Base-by-base conservation (phyloP, 2,329 filamentous ascomycete genomes). In the Penicillium sp. region DNA sequence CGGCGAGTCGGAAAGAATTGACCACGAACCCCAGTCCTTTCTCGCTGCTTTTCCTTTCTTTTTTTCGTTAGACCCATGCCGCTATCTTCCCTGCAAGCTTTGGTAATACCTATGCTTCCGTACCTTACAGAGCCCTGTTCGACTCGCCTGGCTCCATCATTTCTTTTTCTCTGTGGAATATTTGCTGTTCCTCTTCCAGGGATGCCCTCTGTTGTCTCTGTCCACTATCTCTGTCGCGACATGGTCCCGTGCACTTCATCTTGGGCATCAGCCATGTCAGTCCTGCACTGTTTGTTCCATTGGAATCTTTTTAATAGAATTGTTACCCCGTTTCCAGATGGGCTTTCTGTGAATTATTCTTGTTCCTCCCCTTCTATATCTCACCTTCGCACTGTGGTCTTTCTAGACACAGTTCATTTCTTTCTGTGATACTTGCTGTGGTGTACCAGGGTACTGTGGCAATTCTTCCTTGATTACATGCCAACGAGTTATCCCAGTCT, bases 181-280 rank as follows among this genome's bases (percentile, higher is more conserved):
- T 65, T 63, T 61, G 59, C 64, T 64, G 63, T 62, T 62, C 34
- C 41, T 54, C 54, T 49, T 61, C 57, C 66, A 65, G 60, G 66
- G 64, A 65, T 69, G 55, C 55, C 61, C 57, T 68, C 62, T 61
- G 53, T 61, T 62, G 55, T 59, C 54, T 62, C 56, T 57, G 56
- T 44, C 61, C 57, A 52, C 60, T 60, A 52, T 52, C 31, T 52
- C 57, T 56, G 57, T 69, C 66, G 67, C 62, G 57, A 63, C 61
- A 67, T 70, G 66, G 65, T 69, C 63, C 65, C 65, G 63, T 70
- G 67, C 68, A 64, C 61, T 52, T 52, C 29, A 33, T 27, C 39
- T 65, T 65, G 62, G 64, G 65, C 61, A 58, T 64, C 60, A 48
- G 59, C 51, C 56, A 60, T 62, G 57, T 62, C 60, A 50, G 46